A percentile compares a stretch with the other conserved stretches of the same genome.
Evolutionary conservation across 1,139 yeast genomes (phyloP).

Genomic region (Geotrichum phurueaensis): DNA sequence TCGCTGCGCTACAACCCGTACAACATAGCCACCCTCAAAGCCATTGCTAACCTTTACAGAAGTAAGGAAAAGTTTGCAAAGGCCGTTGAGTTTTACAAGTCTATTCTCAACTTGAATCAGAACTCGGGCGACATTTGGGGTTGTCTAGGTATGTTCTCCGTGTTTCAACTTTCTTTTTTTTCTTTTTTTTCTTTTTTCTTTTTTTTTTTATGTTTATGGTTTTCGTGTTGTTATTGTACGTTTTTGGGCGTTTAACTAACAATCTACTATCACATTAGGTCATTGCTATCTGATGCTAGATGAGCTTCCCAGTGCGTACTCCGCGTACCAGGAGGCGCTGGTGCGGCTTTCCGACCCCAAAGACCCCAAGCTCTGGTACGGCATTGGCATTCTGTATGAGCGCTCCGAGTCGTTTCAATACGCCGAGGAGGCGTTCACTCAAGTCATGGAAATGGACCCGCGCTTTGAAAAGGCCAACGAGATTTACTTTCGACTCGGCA

Average conservation of each 20-base stretch:
- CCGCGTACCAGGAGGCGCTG: slow-evolving; percentile 92
- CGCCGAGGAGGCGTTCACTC: slow-evolving; percentile 96
- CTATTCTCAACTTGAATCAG: slow-evolving; percentile 73
- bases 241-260: not conserved
- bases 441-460: slow-evolving; percentile 92
- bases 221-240: not conserved
- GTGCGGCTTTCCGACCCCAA: slow-evolving; percentile 87
- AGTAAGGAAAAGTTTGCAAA: slow-evolving; percentile 84
- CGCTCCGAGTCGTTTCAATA: slow-evolving; percentile 92
- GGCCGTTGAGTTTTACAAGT: slow-evolving; percentile 89
- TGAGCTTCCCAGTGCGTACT: slow-evolving; percentile 89
- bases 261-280: slow-evolving; percentile 40
- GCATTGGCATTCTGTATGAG: slow-evolving; percentile 92
- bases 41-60: slow-evolving; percentile 82
- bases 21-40: slow-evolving; percentile 76
- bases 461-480: slow-evolving; percentile 94
- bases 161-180: not conserved
- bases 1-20: slow-evolving; percentile 84
- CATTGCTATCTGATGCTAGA: slow-evolving; percentile 96
- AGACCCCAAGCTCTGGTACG: slow-evolving; percentile 97
- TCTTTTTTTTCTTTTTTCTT: not conserved
- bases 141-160: slow-evolving; percentile 41
- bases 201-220: not conserved
- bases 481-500: slow-evolving; percentile 93
- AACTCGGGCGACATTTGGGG: slow-evolving; percentile 98